phyloP scores from a whole-genome alignment of 345 rosid genomes.

The Brassica nigra region DNA sequence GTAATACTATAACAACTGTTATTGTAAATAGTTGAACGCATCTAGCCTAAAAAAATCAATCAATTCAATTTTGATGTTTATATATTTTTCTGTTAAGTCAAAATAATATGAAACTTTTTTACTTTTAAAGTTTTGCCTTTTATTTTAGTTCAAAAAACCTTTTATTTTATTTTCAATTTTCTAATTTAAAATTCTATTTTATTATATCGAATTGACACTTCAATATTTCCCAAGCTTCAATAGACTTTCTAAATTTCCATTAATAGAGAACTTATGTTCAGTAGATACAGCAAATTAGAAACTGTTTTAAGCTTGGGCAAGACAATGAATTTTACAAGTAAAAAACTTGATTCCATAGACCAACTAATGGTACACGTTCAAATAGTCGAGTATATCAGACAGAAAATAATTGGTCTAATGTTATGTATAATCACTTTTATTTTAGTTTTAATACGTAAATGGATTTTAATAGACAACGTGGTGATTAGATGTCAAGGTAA shows the following conservation, averaged over 20 bases:
- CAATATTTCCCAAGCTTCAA: background rate
- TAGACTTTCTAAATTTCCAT: background rate
- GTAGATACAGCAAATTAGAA: background rate
- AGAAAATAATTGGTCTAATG: background rate
- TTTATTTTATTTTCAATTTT: background rate
- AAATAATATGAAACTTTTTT: too few relatives aligned
- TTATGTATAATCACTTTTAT: background rate
- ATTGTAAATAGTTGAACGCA: background rate
- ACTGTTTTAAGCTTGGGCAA: background rate
- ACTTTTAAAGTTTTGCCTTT: background rate
- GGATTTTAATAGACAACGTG: background rate
- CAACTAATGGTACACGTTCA: background rate
- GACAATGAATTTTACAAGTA: background rate
- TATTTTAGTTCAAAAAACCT: too few relatives aligned
- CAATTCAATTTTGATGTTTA: too few relatives aligned
- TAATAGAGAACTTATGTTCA: background rate
- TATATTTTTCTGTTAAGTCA: too few relatives aligned
- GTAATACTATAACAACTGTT: background rate
- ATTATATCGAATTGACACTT: background rate
- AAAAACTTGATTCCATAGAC: background rate
- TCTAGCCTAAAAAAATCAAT: too few relatives aligned
- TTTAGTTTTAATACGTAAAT: background rate
- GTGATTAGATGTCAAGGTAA: constrained; percentile 25
- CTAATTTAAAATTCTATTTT: background rate
- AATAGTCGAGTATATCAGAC: background rate